Percentiles rank a stretch among this genome's conserved stretches.
Conservation (phyloP, 345 rosid genomes). For the Eucalyptus tenuipes region DNA sequence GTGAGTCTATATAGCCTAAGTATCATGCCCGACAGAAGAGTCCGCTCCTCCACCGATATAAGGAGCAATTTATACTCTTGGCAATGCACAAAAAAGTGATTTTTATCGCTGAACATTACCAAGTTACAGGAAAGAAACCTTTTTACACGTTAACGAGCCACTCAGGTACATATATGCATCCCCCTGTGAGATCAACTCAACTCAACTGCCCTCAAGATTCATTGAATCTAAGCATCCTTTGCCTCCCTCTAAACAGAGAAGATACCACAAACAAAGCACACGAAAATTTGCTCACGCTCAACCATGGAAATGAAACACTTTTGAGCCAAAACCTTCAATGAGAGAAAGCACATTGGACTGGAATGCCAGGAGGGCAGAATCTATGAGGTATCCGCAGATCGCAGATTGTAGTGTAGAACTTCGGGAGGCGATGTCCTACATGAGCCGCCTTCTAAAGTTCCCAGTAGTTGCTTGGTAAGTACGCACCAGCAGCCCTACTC, state of each 20-base stretch:
- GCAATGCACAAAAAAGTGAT: not conserved
- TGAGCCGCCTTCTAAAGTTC: constrained; percentile 57
- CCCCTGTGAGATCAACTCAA: not conserved
- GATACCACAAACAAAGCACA: not conserved
- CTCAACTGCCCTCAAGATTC: not conserved
- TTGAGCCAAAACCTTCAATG: constrained; percentile 28
- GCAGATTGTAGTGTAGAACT: not conserved
- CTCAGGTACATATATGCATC: not conserved
- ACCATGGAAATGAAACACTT: constrained; percentile 10
- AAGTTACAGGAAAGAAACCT: not conserved
- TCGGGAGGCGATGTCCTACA: constrained; percentile 3
- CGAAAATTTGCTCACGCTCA: not conserved
- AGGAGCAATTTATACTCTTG: not conserved
- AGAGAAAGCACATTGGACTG: not conserved
- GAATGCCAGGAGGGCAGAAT: not conserved
- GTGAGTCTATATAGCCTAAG: not conserved
- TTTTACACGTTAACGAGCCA: not conserved
- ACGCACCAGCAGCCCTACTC: constrained; percentile 82
- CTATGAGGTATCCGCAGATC: not conserved
- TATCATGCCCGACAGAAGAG: not conserved
- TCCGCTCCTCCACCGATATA: not conserved
- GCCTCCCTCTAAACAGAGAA: not conserved
- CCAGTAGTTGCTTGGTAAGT: constrained; percentile 71
- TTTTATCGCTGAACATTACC: not conserved
- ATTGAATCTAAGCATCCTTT: not conserved